Evolutionary conservation across 257 asterid species (phyloP).

Genomic region (Apocynum venetum): DNA sequence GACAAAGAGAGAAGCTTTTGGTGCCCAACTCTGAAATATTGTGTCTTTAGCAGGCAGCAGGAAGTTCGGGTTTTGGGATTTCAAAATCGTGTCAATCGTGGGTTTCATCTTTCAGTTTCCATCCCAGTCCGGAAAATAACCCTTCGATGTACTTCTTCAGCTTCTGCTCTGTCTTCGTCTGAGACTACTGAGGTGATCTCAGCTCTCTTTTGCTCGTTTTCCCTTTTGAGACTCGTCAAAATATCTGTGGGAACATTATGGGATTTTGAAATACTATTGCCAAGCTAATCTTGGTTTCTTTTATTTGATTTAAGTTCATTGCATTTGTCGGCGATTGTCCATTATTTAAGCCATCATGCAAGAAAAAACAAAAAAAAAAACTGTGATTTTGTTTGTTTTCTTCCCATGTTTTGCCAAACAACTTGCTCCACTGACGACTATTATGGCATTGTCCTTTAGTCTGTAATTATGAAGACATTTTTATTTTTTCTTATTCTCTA

Average conservation of each 20-base stretch:
- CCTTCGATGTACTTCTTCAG: constrained; percentile 31
- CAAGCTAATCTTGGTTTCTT: not conserved
- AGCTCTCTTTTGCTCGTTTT: constrained; percentile 14
- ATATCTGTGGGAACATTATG: not conserved
- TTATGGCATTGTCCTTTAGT: not conserved
- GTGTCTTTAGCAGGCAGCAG: constrained; percentile 19
- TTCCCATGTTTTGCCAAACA: not conserved
- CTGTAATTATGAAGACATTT: not conserved
- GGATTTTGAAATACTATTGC: not conserved
- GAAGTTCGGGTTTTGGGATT: constrained; percentile 27
- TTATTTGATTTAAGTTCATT: not conserved
- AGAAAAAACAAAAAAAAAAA: not conserved
- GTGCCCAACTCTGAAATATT: constrained; percentile 12
- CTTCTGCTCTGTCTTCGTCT: constrained; percentile 25
- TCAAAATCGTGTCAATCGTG: constrained; percentile 25
- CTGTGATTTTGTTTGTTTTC: not conserved
- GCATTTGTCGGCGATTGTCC: not conserved
- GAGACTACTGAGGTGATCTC: constrained; percentile 26
- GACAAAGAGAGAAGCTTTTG: constrained; percentile 15
- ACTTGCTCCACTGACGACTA: not conserved
- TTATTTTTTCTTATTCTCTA: not conserved
- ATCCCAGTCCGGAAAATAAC: constrained; percentile 12
- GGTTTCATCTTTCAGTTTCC: constrained; percentile 20
- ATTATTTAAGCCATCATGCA: not conserved
- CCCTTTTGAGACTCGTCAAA: not conserved